Evolutionary conservation across 768 basidiomycete genomes (phyloP).

Genomic region (Boletus rubropictus): DNA sequence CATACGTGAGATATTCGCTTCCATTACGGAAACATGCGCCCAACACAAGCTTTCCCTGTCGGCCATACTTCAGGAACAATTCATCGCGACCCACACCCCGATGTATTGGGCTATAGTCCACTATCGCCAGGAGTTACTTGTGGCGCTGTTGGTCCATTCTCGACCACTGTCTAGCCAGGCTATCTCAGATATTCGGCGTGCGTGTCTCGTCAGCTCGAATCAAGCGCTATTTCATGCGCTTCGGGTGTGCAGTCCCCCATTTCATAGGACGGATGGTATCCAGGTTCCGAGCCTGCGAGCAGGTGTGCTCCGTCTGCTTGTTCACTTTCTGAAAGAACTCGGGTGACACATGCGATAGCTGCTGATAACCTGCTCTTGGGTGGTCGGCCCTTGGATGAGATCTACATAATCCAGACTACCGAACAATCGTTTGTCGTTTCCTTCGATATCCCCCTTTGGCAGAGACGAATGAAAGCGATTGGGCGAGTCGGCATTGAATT

Average conservation of each 20-base stretch:
- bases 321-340: background rate
- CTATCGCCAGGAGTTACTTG: slow-evolving; percentile 38
- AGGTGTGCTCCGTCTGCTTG: slow-evolving; percentile 21
- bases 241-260: slow-evolving; percentile 19
- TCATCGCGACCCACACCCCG: slow-evolving; percentile 22
- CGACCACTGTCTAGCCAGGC: slow-evolving; percentile 37
- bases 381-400: slow-evolving; percentile 44
- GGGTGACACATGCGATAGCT: slow-evolving; percentile 8
- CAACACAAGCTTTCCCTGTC: slow-evolving; percentile 41
- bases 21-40: slow-evolving; percentile 55
- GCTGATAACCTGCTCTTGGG: slow-evolving; percentile 43
- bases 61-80: slow-evolving; percentile 23
- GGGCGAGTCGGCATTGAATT: slow-evolving; percentile 58
- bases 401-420: slow-evolving; percentile 45
- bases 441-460: slow-evolving; percentile 54
- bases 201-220: slow-evolving; percentile 44
- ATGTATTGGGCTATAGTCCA: slow-evolving; percentile 30
- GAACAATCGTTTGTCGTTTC: slow-evolving; percentile 46
- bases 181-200: slow-evolving; percentile 57
- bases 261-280: slow-evolving; percentile 20
- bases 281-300: slow-evolving; percentile 8
- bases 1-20: slow-evolving; percentile 44
- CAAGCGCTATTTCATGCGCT: slow-evolving; percentile 27
- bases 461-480: slow-evolving; percentile 63
- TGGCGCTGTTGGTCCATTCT: slow-evolving; percentile 50